These are phyloP conservation scores for Hypoxylon sp. DNA, from an alignment of 2,329 filamentous ascomycete genomes.

Conservation along the genomic window DNA sequence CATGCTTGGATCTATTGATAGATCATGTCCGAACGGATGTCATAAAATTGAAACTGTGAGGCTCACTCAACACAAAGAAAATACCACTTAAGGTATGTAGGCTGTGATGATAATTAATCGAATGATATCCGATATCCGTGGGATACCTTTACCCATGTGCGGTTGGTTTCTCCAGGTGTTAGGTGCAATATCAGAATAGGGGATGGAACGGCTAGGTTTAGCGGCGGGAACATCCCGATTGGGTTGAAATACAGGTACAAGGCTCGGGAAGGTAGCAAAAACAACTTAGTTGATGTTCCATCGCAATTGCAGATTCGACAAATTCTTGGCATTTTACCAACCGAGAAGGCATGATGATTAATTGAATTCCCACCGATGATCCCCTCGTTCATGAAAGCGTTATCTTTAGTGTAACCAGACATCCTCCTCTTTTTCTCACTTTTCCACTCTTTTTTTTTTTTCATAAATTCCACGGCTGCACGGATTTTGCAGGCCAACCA, in stretches of 20 bases:
- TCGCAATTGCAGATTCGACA: constrained; percentile 34
- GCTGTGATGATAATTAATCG: constrained; percentile 17
- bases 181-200: constrained; percentile 25
- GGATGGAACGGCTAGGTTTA: constrained; percentile 20
- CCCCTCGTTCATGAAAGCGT: constrained; percentile 26
- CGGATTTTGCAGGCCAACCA: constrained; percentile 18
- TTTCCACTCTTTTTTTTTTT: constrained; percentile 25
- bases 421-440: constrained; percentile 20
- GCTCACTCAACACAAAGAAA: background rate
- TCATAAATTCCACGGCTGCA: constrained; percentile 13
- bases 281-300: constrained; percentile 20
- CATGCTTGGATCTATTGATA: background rate
- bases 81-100: constrained; percentile 5
- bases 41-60: constrained; percentile 9
- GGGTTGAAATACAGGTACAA: constrained; percentile 31
- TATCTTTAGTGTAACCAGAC: constrained; percentile 44
- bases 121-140: constrained; percentile 22
- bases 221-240: constrained; percentile 40
- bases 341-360: constrained; percentile 43
- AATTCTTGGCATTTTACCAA: constrained; percentile 43
- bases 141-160: constrained; percentile 6
- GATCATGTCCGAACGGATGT: background rate
- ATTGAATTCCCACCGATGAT: constrained; percentile 38
- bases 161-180: constrained; percentile 4
- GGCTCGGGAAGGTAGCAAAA: constrained; percentile 28